phyloP scores from a whole-genome alignment of 495 filamentous ascomycete species.

The Daldinia concentrica region DNA sequence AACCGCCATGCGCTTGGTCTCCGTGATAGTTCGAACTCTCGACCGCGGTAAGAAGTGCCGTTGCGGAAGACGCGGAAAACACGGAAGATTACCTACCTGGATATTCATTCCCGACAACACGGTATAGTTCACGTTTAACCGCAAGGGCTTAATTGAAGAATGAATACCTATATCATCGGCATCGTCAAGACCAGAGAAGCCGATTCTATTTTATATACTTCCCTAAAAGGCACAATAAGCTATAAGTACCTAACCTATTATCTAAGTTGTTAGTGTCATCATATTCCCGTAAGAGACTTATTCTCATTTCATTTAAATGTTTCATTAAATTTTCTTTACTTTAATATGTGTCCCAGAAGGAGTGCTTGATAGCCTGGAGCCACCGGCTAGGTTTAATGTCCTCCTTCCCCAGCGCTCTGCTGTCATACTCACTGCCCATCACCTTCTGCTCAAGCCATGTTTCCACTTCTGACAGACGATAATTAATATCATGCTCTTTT shows the following conservation, averaged over 20 bases:
- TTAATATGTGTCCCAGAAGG: background rate
- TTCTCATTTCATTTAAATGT: background rate
- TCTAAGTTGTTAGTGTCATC: too few species aligned
- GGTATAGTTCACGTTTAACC: too few species aligned
- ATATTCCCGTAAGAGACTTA: too few species aligned
- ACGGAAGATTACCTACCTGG: background rate
- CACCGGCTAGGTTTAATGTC: background rate
- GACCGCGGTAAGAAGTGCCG: background rate
- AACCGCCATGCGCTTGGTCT: background rate
- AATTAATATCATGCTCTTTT: background rate
- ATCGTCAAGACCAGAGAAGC: background rate
- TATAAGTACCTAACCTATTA: too few species aligned
- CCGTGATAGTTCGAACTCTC: background rate
- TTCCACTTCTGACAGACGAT: background rate
- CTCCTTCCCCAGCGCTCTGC: background rate
- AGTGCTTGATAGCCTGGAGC: background rate
- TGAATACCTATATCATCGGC: too few species aligned
- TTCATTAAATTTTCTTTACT: too few species aligned
- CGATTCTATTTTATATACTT: background rate
- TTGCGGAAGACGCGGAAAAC: background rate
- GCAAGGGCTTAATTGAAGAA: too few species aligned
- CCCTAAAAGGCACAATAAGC: too few species aligned
- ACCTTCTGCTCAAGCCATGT: background rate
- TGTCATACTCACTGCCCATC: background rate
- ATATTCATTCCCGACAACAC: too few species aligned